Conservation (phyloP, 1,284 basidiomycete genomes). For the Apiotrichum mycotoxinovorans region DNA sequence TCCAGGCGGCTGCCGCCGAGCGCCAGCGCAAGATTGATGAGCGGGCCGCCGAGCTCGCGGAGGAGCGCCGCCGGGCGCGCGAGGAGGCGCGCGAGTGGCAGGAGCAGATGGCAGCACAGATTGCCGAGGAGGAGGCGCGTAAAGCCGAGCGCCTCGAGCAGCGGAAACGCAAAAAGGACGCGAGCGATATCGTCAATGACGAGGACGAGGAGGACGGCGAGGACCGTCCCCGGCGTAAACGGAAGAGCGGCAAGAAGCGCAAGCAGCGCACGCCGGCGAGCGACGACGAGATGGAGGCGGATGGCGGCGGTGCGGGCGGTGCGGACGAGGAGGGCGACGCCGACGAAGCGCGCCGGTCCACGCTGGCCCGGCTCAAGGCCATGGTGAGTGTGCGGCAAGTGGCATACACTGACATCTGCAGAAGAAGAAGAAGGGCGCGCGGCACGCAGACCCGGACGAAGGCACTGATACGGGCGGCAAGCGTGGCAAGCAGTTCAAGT, state of each 20-base stretch:
- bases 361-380: slow-evolving; percentile 32
- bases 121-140: slow-evolving; percentile 49
- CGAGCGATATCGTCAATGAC: slow-evolving; percentile 30
- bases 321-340: slow-evolving; percentile 21
- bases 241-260: slow-evolving; percentile 23
- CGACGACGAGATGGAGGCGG: slow-evolving; percentile 28
- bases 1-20: slow-evolving; percentile 43
- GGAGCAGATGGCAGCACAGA: slow-evolving; percentile 46
- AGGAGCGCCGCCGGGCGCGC: slow-evolving; percentile 67
- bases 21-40: slow-evolving; percentile 52
- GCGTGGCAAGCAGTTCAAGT: slow-evolving; percentile 44
- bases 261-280: slow-evolving; percentile 31
- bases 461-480: slow-evolving; percentile 19
- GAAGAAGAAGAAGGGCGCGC: slow-evolving; percentile 11
- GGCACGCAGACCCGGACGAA: slow-evolving; percentile 34
- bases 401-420: slow-evolving; percentile 7
- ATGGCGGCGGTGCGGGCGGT: slow-evolving; percentile 23
- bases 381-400: slow-evolving; percentile 8
- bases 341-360: slow-evolving; percentile 17
- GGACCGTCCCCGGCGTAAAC: slow-evolving; percentile 22
- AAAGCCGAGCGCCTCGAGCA: slow-evolving; percentile 39
- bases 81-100: slow-evolving; percentile 65
- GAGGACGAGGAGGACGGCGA: slow-evolving; percentile 31
- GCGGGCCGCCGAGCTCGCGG: slow-evolving; percentile 66
- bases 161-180: slow-evolving; percentile 42